Evolutionary conservation across 352 stramenopile species (phyloP).

Genomic region (Thalassiosira delicatula): DNA sequence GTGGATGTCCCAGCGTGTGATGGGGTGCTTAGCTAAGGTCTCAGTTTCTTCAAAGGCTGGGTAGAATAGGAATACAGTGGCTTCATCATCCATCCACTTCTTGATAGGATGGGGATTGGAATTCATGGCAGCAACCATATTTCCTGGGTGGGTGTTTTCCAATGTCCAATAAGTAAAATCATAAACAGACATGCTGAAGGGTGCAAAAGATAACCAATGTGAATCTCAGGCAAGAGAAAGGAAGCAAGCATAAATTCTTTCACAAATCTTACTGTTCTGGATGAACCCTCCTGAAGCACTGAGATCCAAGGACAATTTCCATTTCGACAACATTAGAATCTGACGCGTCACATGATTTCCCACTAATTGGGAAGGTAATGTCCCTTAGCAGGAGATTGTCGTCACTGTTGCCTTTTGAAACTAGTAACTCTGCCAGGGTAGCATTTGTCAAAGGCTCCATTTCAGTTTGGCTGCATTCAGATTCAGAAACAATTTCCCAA

Average conservation of each 20-base stretch:
- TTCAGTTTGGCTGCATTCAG: slow-evolving; percentile 43
- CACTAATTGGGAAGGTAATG: slow-evolving; percentile 57
- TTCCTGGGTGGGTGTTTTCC: slow-evolving; percentile 64
- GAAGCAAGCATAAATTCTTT: not conserved
- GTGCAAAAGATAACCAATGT: not conserved
- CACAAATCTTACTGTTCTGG: slow-evolving; percentile 49
- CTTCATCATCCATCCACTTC: slow-evolving; percentile 65
- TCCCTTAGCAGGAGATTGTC: slow-evolving; percentile 60
- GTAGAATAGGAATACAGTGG: slow-evolving; percentile 47
- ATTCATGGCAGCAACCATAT: slow-evolving; percentile 63
- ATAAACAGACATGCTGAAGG: slow-evolving; percentile 54
- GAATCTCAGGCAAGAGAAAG: slow-evolving; percentile 5
- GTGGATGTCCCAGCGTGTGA: slow-evolving; percentile 56
- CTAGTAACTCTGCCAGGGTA: slow-evolving; percentile 51
- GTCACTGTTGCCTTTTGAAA: slow-evolving; percentile 37
- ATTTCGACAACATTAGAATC: slow-evolving; percentile 37
- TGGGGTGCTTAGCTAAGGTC: slow-evolving; percentile 46
- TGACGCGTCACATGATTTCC: slow-evolving; percentile 32
- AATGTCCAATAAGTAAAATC: slow-evolving; percentile 74
- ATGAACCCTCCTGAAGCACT: slow-evolving; percentile 69
- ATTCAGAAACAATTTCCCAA: slow-evolving; percentile 59
- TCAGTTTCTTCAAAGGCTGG: slow-evolving; percentile 26
- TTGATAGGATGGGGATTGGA: slow-evolving; percentile 60
- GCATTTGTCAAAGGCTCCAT: slow-evolving; percentile 47
- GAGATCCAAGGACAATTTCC: slow-evolving; percentile 50